Conservation (phyloP, 768 basidiomycete genomes). For the Lactarius indigo region DNA sequence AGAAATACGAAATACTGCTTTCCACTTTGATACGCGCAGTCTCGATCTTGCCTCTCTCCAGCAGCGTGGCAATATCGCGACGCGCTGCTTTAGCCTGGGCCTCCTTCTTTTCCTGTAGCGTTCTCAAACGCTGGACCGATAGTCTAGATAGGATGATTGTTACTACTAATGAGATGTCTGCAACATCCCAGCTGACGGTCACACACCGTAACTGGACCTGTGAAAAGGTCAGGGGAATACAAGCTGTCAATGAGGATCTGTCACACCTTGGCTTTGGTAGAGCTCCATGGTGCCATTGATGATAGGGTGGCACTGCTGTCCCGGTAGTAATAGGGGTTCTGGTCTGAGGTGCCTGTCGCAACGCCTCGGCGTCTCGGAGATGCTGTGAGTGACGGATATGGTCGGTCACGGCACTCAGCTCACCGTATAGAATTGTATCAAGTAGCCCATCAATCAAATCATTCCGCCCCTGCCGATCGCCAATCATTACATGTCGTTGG, state of each 20-base stretch:
- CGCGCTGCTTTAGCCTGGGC: slow-evolving; percentile 73
- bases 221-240: slow-evolving; percentile 6
- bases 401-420: neutral
- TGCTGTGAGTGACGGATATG: neutral
- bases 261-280: slow-evolving; percentile 57
- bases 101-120: slow-evolving; percentile 88
- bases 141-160: slow-evolving; percentile 43
- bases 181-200: slow-evolving; percentile 4
- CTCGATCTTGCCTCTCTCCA: slow-evolving; percentile 79
- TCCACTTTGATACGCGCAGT: slow-evolving; percentile 85
- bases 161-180: neutral
- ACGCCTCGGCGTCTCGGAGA: neutral
- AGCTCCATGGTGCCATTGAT: slow-evolving; percentile 53
- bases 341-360: neutral
- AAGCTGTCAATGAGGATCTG: neutral
- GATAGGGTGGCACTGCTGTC: neutral
- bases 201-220: slow-evolving; percentile 49
- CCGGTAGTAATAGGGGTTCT: neutral
- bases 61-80: slow-evolving; percentile 74
- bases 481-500: neutral
- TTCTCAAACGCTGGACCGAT: slow-evolving; percentile 81
- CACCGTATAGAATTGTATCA: neutral
- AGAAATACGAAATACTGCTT: slow-evolving; percentile 52
- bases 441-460: neutral
- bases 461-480: neutral